phyloP scores from a whole-genome alignment of 768 basidiomycete species.

The Tricholoma hemisulphureum region DNA sequence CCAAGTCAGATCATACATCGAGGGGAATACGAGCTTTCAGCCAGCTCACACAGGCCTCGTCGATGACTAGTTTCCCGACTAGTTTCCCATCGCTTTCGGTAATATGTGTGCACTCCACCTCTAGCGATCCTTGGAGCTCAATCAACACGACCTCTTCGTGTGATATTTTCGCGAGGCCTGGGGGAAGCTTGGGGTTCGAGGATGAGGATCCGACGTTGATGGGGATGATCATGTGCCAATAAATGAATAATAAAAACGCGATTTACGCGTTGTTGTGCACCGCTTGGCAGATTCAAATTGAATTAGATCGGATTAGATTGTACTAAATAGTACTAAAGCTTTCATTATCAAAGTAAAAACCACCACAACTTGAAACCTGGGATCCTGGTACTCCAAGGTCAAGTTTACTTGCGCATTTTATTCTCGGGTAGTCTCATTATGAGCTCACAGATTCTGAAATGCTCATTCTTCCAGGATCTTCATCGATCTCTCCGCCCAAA shows the following conservation, averaged over 20 bases:
- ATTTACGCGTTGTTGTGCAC: not conserved
- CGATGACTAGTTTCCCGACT: slow-evolving; percentile 75
- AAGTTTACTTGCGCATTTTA: not conserved
- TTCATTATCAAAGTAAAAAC: no score
- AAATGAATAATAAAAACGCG: not conserved
- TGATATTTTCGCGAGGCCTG: slow-evolving; percentile 68
- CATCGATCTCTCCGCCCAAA: slow-evolving; percentile 70
- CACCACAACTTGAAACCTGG: no score
- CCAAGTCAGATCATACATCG: not conserved
- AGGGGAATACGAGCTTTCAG: not conserved
- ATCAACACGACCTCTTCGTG: slow-evolving; percentile 79
- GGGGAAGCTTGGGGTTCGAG: slow-evolving; percentile 50
- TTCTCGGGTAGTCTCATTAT: not conserved
- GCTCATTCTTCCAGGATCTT: slow-evolving; percentile 78
- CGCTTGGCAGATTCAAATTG: not conserved
- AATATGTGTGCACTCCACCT: slow-evolving; percentile 54
- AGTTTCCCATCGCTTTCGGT: slow-evolving; percentile 62
- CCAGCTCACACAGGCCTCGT: slow-evolving; percentile 50
- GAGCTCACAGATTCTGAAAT: slow-evolving; percentile 37
- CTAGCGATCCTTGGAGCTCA: slow-evolving; percentile 83
- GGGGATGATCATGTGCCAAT: slow-evolving; percentile 62
- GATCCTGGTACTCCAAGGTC: no score
- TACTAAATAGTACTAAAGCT: no score
- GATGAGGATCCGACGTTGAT: slow-evolving; percentile 43
- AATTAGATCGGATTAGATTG: not conserved